Conservation (phyloP, 352 stramenopile genomes). For the Globisporangium viniferum region DNA sequence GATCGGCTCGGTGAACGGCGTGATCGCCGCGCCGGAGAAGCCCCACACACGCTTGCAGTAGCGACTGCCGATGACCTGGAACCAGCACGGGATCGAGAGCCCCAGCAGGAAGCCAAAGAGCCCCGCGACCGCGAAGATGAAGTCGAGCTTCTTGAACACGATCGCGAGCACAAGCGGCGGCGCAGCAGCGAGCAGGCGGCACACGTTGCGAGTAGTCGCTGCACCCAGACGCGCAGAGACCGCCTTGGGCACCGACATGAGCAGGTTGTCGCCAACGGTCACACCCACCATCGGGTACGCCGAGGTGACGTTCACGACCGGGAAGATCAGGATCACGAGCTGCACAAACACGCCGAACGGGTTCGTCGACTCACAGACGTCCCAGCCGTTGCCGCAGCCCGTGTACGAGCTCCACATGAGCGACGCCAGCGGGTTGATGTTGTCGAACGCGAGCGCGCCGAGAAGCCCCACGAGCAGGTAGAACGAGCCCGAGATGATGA, state of each 20-base stretch:
- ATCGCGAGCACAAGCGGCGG: conserved; percentile 73
- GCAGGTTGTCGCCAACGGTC: conserved; percentile 83
- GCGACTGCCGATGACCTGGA: conserved; percentile 77
- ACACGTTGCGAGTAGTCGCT: conserved; percentile 46
- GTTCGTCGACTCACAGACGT: conserved; percentile 41
- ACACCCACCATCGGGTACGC: conserved; percentile 84
- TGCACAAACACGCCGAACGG: conserved; percentile 58
- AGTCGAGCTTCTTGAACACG: conserved; percentile 86
- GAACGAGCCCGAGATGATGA: conserved; percentile 64
- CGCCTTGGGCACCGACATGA: conserved; percentile 73
- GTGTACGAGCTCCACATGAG: conserved; percentile 82
- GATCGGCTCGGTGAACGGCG: conserved; percentile 59
- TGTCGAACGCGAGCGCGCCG: conserved; percentile 70
- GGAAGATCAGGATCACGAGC: conserved; percentile 80
- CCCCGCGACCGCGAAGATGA: conserved; percentile 76
- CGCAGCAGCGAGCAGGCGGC: conserved; percentile 56
- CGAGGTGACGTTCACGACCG: conserved; percentile 81
- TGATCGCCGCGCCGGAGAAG: conserved; percentile 62
- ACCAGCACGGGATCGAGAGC: conserved; percentile 79
- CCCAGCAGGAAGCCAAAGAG: conserved; percentile 79
- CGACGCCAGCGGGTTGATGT: conserved; percentile 73
- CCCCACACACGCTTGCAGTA: conserved; percentile 77
- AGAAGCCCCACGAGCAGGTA: conserved; percentile 77
- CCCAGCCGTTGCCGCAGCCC: conserved; percentile 80
- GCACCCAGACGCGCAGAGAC: conserved; percentile 51